A percentile compares a stretch with the other conserved stretches of the same genome.
These are phyloP conservation scores for Ramularia collo-cygni DNA, from an alignment of 2,329 filamentous ascomycete genomes.

Conservation along the genomic window DNA sequence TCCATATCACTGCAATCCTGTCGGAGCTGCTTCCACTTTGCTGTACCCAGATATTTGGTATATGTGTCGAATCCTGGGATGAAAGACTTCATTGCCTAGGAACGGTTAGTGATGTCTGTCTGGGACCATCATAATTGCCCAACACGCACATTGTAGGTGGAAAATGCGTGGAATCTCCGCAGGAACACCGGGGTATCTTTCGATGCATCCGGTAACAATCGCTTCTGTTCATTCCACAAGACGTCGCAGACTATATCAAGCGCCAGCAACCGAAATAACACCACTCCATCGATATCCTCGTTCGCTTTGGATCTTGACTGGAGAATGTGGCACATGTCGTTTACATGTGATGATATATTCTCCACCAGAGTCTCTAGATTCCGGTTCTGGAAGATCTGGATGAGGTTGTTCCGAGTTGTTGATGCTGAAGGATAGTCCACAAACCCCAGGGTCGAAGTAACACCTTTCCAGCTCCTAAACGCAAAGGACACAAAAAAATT, in stretches of 20 bases:
- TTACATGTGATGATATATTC: conserved; percentile 11
- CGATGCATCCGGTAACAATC: conserved; percentile 3
- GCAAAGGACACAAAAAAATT: too few species aligned
- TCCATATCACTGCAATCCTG: conserved; percentile 13
- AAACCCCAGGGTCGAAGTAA: conserved; percentile 13
- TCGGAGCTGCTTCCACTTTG: conserved; percentile 6
- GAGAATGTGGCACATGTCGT: conserved; percentile 9
- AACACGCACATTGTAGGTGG: conserved; percentile 13
- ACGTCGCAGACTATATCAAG: conserved; percentile 16
- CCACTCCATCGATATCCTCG: conserved; percentile 13
- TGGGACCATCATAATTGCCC: conserved; percentile 5
- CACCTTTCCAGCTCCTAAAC: conserved; percentile 18
- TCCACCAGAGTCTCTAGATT: conserved; percentile 13
- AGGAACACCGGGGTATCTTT: conserved; percentile 9
- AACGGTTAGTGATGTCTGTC: too few species aligned
- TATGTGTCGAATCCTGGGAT: conserved; percentile 9
- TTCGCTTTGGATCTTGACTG: not conserved
- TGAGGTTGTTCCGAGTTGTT: conserved; percentile 14
- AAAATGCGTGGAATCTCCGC: conserved; percentile 14
- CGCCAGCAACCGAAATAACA: conserved; percentile 13
- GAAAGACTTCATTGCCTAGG: conserved; percentile 13
- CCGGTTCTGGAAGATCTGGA: conserved; percentile 14
- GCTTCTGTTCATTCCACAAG: conserved; percentile 12
- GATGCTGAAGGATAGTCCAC: conserved; percentile 10
- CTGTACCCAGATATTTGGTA: not conserved